phyloP scores from a whole-genome alignment of 2,329 filamentous ascomycete genomes.

The Exophiala dermatitidis region DNA sequence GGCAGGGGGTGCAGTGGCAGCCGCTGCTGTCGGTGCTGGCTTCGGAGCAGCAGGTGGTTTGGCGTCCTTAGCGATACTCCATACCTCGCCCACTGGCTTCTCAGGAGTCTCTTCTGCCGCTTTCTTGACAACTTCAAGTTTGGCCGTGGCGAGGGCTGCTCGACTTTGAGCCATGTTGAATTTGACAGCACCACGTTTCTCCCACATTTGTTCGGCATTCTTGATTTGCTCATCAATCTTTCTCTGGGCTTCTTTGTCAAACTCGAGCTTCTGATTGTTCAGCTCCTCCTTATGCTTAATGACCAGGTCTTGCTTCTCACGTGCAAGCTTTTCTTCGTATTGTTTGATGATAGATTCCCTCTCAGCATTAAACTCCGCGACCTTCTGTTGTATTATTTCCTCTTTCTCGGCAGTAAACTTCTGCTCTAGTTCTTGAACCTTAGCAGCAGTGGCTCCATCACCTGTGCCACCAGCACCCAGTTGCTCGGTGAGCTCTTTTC shows the following conservation, averaged over 20 bases:
- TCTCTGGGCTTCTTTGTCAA: conserved; percentile 32
- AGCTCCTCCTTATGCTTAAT: conserved; percentile 49
- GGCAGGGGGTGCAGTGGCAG: conserved; percentile 13
- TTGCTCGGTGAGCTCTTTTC: conserved; percentile 31
- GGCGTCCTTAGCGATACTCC: conserved; percentile 66
- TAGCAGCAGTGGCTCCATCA: conserved; percentile 2
- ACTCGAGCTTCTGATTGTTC: conserved; percentile 58
- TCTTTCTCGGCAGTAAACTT: conserved; percentile 21
- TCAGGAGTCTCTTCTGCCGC: conserved; percentile 81
- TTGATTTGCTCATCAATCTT: conserved; percentile 45
- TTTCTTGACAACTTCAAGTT: conserved; percentile 69
- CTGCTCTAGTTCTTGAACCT: conserved; percentile 19
- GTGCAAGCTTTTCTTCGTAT: conserved; percentile 35
- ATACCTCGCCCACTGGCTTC: conserved; percentile 76
- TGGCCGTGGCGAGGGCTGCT: conserved; percentile 56
- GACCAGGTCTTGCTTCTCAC: conserved; percentile 37
- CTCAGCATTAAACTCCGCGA: conserved; percentile 37
- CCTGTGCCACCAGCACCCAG: conserved; percentile 1
- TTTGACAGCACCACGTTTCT: conserved; percentile 66
- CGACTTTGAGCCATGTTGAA: conserved; percentile 74
- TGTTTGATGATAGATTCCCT: conserved; percentile 33
- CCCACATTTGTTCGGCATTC: conserved; percentile 51
- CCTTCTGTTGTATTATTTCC: conserved; percentile 32
- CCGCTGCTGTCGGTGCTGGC: conserved; percentile 14
- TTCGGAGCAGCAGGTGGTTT: conserved; percentile 42